Base-by-base conservation (phyloP, 1,284 basidiomycete genomes). In the Marasmius fiardii region DNA sequence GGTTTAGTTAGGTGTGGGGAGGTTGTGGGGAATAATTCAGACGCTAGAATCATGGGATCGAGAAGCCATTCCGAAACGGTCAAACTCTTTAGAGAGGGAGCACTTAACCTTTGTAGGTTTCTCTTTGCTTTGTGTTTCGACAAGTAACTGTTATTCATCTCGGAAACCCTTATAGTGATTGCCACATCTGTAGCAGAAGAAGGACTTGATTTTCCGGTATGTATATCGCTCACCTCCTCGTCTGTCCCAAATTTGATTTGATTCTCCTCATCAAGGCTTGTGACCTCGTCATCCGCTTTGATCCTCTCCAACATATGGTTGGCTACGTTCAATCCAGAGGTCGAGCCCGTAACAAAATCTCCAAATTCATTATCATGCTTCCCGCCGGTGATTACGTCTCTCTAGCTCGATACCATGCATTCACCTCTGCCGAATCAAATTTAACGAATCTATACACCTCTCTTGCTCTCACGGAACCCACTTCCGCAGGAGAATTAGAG, bases 131-230 rank as follows among this genome's bases (percentile, higher is more conserved):
- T 43, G 31, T 54, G 47, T 45, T 45, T 52, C 20, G 50, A 12
- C 43, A 24, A 26, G 2, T 31, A 31, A 31, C 4, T 31, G 28
- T 31, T 4, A 31, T 28, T 43, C 35, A 53, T 48, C 34, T 35
- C 37, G 61, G 45, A 53, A 59, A 34, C 45, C 60, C 24, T 43
- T 34, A 14, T 35, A 90, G 88, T 94, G 26, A 76, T 94, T 58
- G 88, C 91, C 3, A 94, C 92, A 0, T 85, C 86, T 7, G 91
- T 94, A 5, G 92, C 90, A 0, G 92, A 95, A 71, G 92, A 94
- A 73, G 92, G 92, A 0, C 77, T 94, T 24, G 91, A 94, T 68
- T 92, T 94, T 69, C 88, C 86, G 12, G 87, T 88, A 65, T 52
- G 53, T 50, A 20, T 21, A 33, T 11, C 4, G 31, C 16, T 28